Base-by-base conservation (phyloP, 495 filamentous ascomycete species). In the Hypoxylon fuscum region DNA sequence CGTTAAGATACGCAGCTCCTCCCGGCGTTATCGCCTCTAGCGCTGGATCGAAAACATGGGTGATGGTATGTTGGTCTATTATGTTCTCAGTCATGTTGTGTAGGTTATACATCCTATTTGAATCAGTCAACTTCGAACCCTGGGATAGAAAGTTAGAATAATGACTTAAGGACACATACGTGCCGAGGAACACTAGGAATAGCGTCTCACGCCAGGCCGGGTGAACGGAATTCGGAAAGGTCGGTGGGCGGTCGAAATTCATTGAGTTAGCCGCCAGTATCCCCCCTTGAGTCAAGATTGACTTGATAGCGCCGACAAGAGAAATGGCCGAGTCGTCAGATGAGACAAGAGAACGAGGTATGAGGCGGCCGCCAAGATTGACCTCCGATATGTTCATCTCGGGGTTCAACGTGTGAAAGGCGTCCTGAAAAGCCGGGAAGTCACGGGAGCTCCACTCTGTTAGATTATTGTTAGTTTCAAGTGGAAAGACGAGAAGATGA, bases 1-100 rank as follows among this genome's bases (percentile, higher is more conserved):
- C 79, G 62, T 79, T 78, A 17, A 80, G 12, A n/a, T 62, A 64
- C 11, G 41, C 59, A 9, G 27, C 45, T 4, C 55, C 45, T 0
- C 27, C 25, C 15, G 55, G 55, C 3, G 45, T 50, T 5, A 49
- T 14, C 21, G 14, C 18, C 18, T 18, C 38, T 6, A 55, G 35
- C 6, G 38, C 15, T 18, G 50, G 50, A 29, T 15, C 25, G 4
- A 55, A 29, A 40, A 43, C 50, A 21, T 43, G 14, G 15, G 32
- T 55, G 5, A 55, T 25, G 3, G 12, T 31, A 2, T 20, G 11
- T 32, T 55, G 50, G 11, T 14, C 50, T 17, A 15, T 27, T 4
- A 43, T 14, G n/a, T 55, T 55, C 15, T 23, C 20, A 8, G 50
- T 44, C 34, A 41, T 25, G 37, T 44, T 44, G 20, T 27, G 12